Percentiles rank a stretch among this genome's conserved stretches.
These are phyloP conservation scores for Tephrocybe sp. DNA, from an alignment of 768 basidiomycete species.

Conservation along the genomic window DNA sequence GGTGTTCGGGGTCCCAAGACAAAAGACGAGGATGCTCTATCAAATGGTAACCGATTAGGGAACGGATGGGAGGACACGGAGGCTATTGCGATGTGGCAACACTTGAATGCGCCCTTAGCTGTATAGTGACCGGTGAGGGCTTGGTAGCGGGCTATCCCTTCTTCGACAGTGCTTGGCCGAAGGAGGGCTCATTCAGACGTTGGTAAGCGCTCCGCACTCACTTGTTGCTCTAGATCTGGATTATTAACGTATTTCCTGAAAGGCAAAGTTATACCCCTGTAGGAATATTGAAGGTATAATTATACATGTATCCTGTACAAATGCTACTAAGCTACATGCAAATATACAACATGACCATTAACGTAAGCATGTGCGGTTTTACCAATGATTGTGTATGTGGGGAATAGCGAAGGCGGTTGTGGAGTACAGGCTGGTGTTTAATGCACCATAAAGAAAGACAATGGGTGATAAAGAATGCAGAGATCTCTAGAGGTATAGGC, in stretches of 20 bases:
- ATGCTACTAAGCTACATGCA: too few species aligned
- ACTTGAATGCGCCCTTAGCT: conserved; percentile 1
- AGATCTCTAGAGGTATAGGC: too few species aligned
- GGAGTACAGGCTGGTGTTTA: too few species aligned
- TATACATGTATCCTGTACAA: too few species aligned
- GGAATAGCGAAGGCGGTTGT: too few species aligned
- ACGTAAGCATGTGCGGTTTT: too few species aligned
- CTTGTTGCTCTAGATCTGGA: background rate
- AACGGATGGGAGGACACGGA: conserved; percentile 42
- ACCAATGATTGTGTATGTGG: too few species aligned
- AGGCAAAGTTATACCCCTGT: conserved; percentile 44
- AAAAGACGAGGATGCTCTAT: conserved; percentile 70
- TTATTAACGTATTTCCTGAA: background rate
- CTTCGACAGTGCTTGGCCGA: conserved; percentile 76
- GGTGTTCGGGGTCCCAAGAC: conserved; percentile 81
- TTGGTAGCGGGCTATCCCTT: conserved; percentile 78
- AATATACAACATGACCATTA: too few species aligned
- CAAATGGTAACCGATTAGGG: conserved; percentile 39
- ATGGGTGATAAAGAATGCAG: too few species aligned
- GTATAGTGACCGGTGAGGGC: background rate
- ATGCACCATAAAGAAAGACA: too few species aligned
- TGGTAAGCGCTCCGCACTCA: conserved; percentile 53
- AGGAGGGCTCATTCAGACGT: conserved; percentile 60
- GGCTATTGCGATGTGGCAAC: conserved; percentile 47
- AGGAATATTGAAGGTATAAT: conserved; percentile 30